Base-by-base conservation (phyloP, 163 green algal genomes). In the Smithsoniella earleae region DNA sequence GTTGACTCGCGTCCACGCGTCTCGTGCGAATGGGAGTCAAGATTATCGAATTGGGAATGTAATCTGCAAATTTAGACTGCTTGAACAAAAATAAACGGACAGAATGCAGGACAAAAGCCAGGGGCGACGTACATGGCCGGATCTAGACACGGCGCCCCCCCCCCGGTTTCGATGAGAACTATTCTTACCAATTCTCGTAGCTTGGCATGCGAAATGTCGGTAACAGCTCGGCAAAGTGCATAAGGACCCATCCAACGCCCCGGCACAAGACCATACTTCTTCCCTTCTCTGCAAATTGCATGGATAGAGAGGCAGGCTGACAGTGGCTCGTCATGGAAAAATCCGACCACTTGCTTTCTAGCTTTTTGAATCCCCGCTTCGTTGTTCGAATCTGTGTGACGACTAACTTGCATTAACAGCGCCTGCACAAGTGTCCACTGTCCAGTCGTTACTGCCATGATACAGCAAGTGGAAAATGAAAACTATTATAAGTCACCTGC, bases 211-310 rank as follows among this genome's bases (percentile, higher is more conserved):
- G 0, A 22, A 6, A 69, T 69, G 58, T 69, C 58, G 28, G 58
- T 31, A 13, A 69, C 58, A 40, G 58, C 25, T 3, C 58, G 58
- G 82, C 88, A 96, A 44, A 94, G 80, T 34, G 82, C 84, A 80
- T 86, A 96, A 0, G 92, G 92, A 0, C 92, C 92, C 64, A 96
- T 74, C 92, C 92, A 97, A 64, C 83, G 77, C 0, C 92, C 92
- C 2, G 88, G 66, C 10, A 86, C 76, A 2, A 97, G 84, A 36
- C 84, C 88, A 62, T 83, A 81, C 2, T 31, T 31, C 18, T 55
- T 64, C 0, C 88, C 88, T 27, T 73, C 66, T 0, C 6, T 27
- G 63, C 88, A 88, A 13, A 95, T 77, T 73, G 80, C 85, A 77
- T 95, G 89, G 25, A 95, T 75, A n/a, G 88, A 93, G 6, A 92